Percentiles rank a stretch among this genome's conserved stretches.
Conservation (phyloP, 1,139 yeast species). For the Debaryomyces sp. region DNA sequence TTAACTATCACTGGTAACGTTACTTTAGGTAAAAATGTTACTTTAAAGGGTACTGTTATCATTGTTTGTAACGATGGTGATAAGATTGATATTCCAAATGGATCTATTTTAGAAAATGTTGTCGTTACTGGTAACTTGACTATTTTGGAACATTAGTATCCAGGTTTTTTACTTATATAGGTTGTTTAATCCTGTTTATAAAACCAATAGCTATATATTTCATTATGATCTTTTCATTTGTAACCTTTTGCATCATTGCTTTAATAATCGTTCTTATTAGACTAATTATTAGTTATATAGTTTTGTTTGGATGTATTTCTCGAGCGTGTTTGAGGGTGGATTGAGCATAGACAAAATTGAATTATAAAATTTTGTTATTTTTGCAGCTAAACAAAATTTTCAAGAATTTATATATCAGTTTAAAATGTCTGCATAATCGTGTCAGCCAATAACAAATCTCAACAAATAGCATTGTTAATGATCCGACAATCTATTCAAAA, state of each 20-base stretch:
- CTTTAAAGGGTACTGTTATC: conserved; percentile 94
- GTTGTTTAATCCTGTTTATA: conserved; percentile 4
- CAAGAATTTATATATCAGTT: too few species aligned
- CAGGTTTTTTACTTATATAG: neutral
- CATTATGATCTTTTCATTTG: neutral
- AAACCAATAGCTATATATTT: neutral
- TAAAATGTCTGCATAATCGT: too few species aligned
- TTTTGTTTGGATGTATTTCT: neutral
- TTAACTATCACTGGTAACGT: conserved; percentile 98
- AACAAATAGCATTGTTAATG: too few species aligned
- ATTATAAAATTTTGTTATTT: neutral
- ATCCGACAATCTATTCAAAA: too few species aligned
- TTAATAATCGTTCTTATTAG: neutral
- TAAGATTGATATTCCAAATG: conserved; percentile 96
- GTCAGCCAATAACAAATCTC: too few species aligned
- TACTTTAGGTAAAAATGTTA: conserved; percentile 83
- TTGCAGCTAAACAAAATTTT: neutral
- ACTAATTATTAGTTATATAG: neutral
- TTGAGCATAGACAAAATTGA: too few species aligned
- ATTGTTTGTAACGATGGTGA: conserved; percentile 98
- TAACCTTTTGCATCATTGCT: neutral
- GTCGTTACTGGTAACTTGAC: conserved; percentile 97
- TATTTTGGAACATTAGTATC: conserved; percentile 79
- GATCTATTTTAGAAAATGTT: conserved; percentile 90
- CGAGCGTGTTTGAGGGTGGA: too few species aligned